Conservation (phyloP, 2,329 filamentous ascomycete species). For the Fusarium lyarnte region DNA sequence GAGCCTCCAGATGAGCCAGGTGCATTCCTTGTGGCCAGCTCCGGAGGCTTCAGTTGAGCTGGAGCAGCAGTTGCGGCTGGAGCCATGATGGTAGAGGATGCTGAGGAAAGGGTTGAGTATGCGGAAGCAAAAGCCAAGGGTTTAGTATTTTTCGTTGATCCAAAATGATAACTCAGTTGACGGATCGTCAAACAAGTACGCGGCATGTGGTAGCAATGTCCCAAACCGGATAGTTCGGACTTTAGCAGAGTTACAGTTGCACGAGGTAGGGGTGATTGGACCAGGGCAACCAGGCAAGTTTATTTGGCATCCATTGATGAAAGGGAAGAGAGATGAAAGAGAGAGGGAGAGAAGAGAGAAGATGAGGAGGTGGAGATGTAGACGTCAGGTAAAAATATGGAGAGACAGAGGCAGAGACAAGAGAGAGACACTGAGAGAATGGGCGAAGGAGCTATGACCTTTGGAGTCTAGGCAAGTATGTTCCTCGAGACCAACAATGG, state of each 20-base stretch:
- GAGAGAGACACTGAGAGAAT: background rate
- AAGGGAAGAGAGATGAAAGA: background rate
- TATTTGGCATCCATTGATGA: slow-evolving; percentile 5
- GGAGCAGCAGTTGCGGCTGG: slow-evolving; percentile 26
- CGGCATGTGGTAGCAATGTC: slow-evolving; percentile 36
- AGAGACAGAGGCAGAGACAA: background rate
- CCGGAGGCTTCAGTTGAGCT: slow-evolving; percentile 21
- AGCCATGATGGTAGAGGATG: slow-evolving; percentile 33
- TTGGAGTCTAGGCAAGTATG: slow-evolving; percentile 2
- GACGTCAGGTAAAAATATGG: slow-evolving; percentile 1
- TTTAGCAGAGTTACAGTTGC: slow-evolving; percentile 13
- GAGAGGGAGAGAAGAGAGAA: background rate
- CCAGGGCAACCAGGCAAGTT: background rate
- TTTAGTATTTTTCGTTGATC: slow-evolving; percentile 16
- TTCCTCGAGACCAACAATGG: slow-evolving; percentile 16
- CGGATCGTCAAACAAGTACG: slow-evolving; percentile 31
- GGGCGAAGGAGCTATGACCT: slow-evolving; percentile 18
- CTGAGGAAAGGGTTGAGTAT: slow-evolving; percentile 23
- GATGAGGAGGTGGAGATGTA: slow-evolving; percentile 2
- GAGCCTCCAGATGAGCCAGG: slow-evolving; percentile 9
- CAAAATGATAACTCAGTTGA: slow-evolving; percentile 35
- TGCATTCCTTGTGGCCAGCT: slow-evolving; percentile 25
- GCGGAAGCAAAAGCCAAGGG: background rate
- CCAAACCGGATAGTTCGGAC: slow-evolving; percentile 22
- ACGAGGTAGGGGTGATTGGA: slow-evolving; percentile 16